Conservation (phyloP, 2,329 filamentous ascomycete species). For the Sporothrix humicola region DNA sequence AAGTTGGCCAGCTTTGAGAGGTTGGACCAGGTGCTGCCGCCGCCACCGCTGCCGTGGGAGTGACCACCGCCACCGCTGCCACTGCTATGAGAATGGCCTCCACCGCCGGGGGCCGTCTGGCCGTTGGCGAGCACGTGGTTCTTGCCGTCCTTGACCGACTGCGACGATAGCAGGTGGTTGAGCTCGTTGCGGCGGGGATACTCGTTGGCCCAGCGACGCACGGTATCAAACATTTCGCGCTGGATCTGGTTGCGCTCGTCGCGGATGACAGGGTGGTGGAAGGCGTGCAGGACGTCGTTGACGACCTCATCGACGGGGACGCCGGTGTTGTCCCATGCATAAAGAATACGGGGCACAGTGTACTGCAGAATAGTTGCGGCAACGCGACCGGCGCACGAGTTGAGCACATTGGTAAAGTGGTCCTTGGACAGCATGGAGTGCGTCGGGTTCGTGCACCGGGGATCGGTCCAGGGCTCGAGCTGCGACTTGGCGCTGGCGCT, state of each 20-base stretch:
- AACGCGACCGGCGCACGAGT: conserved; percentile 76
- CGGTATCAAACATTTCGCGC: conserved; percentile 84
- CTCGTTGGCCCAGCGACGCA: conserved; percentile 79
- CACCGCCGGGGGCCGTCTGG: conserved; percentile 42
- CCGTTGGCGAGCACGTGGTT: conserved; percentile 68
- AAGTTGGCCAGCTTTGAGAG: conserved; percentile 47
- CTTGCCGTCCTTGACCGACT: conserved; percentile 80
- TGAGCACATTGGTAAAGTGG: conserved; percentile 80
- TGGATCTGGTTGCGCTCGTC: conserved; percentile 80
- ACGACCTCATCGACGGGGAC: conserved; percentile 84
- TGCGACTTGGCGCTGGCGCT: conserved; percentile 73
- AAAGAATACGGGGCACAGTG: conserved; percentile 83
- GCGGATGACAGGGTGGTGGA: conserved; percentile 88
- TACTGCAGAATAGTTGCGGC: conserved; percentile 82
- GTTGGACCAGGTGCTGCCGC: conserved; percentile 35
- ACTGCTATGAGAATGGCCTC: conserved; percentile 40
- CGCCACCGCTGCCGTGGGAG: conserved; percentile 43
- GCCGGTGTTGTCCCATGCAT: conserved; percentile 88
- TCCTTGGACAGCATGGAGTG: conserved; percentile 86
- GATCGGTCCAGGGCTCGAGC: conserved; percentile 79
- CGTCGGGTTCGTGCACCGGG: conserved; percentile 76
- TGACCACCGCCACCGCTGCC: conserved; percentile 43
- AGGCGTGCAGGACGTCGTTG: conserved; percentile 78
- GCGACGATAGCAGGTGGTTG: conserved; percentile 76
- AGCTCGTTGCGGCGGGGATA: conserved; percentile 70